phyloP scores from a whole-genome alignment of 192 early-diverging fungal genomes.

The Gryganskiella cystojenkinii region DNA sequence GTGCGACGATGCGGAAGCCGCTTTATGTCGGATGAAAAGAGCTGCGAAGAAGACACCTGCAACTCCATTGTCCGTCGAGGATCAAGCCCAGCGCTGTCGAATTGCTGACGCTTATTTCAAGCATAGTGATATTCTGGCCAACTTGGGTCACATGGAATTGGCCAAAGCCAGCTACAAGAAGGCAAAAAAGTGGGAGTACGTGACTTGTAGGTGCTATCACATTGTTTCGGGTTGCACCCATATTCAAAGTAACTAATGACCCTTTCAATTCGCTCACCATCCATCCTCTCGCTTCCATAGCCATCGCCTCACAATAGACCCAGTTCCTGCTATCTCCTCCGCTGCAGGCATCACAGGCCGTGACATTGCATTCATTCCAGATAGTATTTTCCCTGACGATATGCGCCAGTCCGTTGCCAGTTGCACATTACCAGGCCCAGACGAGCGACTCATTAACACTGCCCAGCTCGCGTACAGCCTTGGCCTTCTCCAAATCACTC shows the following conservation, averaged over 20 bases:
- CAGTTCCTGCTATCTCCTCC: not conserved
- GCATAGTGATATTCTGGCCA: not conserved
- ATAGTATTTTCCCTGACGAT: conserved; percentile 1
- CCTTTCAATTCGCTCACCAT: too few relatives aligned
- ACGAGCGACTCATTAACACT: too few relatives aligned
- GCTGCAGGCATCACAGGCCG: not conserved
- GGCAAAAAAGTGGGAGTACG: conserved; percentile 10
- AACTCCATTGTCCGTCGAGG: not conserved
- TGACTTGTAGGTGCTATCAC: not conserved
- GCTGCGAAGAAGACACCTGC: conserved; percentile 5
- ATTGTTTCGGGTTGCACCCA: too few relatives aligned
- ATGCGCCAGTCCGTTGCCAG: conserved; percentile 2
- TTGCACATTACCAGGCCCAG: not conserved
- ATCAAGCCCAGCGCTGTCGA: not conserved
- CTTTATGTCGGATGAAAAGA: conserved; percentile 1
- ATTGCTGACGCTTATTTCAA: not conserved
- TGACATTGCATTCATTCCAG: not conserved
- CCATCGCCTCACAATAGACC: too few relatives aligned
- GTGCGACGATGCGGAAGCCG: not conserved
- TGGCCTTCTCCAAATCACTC: too few relatives aligned
- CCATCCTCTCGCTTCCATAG: too few relatives aligned
- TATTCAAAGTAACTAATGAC: not conserved
- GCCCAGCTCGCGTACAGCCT: too few relatives aligned
- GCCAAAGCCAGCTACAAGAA: conserved; percentile 6
- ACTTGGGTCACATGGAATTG: not conserved